Base-by-base conservation (phyloP, 345 rosid genomes). In the Geranium brycei region DNA sequence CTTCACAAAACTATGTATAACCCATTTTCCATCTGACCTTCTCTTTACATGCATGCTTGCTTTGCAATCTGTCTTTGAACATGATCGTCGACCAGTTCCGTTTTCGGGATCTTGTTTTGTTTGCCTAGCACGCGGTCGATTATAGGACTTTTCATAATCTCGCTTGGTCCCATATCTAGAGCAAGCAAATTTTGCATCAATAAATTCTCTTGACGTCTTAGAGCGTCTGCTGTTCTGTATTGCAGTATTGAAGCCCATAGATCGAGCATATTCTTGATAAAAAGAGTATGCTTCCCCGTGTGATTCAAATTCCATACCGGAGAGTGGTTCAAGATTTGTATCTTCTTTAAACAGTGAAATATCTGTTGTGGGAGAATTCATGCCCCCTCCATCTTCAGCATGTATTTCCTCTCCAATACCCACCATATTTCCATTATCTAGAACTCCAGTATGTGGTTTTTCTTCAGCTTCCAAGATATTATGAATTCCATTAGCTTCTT, bases 21-120 rank as follows among this genome's bases (percentile, higher is more conserved):
- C 77, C 88, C 88, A 83, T 63, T 83, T 83, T 32, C 88, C 88
- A 56, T 83, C 88, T 8, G 63, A 58, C 71, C 79, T 79, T 75
- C 88, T 79, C 77, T 83, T 83, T 71, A 83, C 88, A 66, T 83
- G 88, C 88, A 83, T 83, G 68, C 88, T 81, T 51, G 88, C 88
- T 70, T 83, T 83, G 80, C 88, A 83, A 68, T 83, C 85, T 4
- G 88, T 83, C 78, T 83, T 83, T 40, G 74, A 69, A 73, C 85
- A 75, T 60, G 80, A 75, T 41, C 88, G 72, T 60, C 88, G 71
- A 53, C 87, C 74, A 47, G 80, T 78, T 17, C 80, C 80, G 75
- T 75, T 81, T 57, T 83, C 87, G 8, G 81, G 75, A 51, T 78
- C 87, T 70, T 73, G 83, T 76, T 82, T 79, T 62, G 62, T 72